These are phyloP conservation scores for Pythium vanterpoolii DNA, from an alignment of 352 stramenopile genomes.

Conservation along the genomic window DNA sequence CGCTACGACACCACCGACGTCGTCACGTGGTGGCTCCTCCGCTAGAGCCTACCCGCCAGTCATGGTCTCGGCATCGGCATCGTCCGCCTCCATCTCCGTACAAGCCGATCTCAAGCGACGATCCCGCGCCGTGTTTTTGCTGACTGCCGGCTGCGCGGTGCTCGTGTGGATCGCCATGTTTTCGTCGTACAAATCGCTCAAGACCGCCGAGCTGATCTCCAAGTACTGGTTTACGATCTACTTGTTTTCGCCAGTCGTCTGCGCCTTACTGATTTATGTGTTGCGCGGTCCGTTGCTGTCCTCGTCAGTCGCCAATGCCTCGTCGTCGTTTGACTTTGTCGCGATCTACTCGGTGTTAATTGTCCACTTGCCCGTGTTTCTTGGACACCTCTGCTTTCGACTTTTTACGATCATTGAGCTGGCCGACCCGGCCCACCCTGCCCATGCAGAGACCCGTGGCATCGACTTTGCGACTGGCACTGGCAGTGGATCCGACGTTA, in stretches of 20 bases:
- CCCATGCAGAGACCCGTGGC: constrained; percentile 13
- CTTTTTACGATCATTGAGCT: constrained; percentile 65
- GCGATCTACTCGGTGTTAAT: constrained; percentile 74
- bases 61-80: constrained; percentile 11
- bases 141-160: constrained; percentile 36
- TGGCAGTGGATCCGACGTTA: constrained; percentile 11
- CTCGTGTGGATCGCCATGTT: constrained; percentile 73
- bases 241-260: constrained; percentile 55
- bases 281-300: constrained; percentile 23
- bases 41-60: constrained; percentile 10
- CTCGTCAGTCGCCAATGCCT: constrained; percentile 27
- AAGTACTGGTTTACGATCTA: constrained; percentile 68
- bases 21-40: neutral
- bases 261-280: constrained; percentile 51
- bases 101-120: constrained; percentile 4
- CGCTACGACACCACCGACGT: constrained; percentile 4
- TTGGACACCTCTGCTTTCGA: constrained; percentile 75
- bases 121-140: constrained; percentile 32
- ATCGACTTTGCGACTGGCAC: constrained; percentile 10
- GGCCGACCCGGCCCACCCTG: constrained; percentile 20
- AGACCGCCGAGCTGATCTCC: constrained; percentile 22
- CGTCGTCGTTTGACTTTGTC: constrained; percentile 54
- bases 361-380: constrained; percentile 74
- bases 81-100: neutral
- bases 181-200: constrained; percentile 53